Evolutionary conservation across 2,329 filamentous ascomycete genomes (phyloP), one percentile per base, ranked within the genome.

Genomic region (Verruconis gallopava): DNA sequence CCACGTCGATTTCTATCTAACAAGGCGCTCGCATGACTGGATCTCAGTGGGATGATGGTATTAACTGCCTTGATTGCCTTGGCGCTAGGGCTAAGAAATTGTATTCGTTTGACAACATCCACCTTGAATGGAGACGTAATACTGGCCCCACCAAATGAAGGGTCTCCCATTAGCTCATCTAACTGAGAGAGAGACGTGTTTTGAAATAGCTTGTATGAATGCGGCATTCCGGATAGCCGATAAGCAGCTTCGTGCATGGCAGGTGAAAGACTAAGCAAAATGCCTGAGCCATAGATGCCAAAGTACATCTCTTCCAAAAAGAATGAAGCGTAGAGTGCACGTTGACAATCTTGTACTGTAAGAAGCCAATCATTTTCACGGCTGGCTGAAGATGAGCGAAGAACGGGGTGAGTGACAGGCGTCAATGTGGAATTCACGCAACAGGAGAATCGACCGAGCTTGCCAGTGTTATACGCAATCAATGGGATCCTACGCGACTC

Each of bases 1-100:
- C 81, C 80, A 1, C 76, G 69, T 33, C 75, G 69, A 47, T 78
- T 78, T 44, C 77, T 69, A 35, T 77, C 68, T 20, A 67, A 63
- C 35, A 68, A 63, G n/a, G 75, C 58, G 1, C 67, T 67, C 4
- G 59, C 43, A 21, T 73, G 72, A 21, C 69, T 65, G 1, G 76
- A 71, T 17, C 81, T 73, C 9, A 86, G 69, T 0, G 82, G 82
- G 33, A 86, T 75, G 11, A 86, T 60, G 0, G 81, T 86, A 48
- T 88, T 86, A 37, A 84, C 74, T 2, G 82, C 81, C 0, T 81
- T 81, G 46, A 86, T 85, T 1, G 79, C 80, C 40, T 71, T 73
- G 2, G 81, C 81, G 51, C 85, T 80, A 12, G 72, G 73, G 48
- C 80, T 85, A 45, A 85, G 67, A 0, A 76, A 71, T 50, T 79